Base-by-base conservation (phyloP, 345 rosid species). In the Hirschfeldia incana region DNA sequence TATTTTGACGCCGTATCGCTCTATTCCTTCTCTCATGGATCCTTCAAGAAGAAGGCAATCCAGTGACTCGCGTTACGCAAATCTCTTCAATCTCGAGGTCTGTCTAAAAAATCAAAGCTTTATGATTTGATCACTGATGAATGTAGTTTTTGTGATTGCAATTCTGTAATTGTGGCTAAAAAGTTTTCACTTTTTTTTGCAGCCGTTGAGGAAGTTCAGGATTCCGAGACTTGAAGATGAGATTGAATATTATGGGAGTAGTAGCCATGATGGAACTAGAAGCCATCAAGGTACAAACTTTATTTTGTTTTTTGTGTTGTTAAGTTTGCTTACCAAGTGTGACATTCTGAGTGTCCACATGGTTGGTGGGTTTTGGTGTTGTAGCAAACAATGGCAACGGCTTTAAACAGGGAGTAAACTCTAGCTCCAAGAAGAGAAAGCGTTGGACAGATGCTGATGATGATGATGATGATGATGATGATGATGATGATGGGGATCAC, bases 61-160 rank as follows among this genome's bases (percentile, higher is more conserved):
- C 4, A 88, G 82, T 83, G 91, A 87, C 79, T 84, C 91, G 26
- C 77, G 91, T 12, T 91, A 88, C 81, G 82, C 97, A 66, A 85
- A 80, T 82, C 98, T 96, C 83, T 96, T 96, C 90, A 85, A 96
- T 86, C 97, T 96, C 58, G 98, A 93, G 99, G 99, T 96, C 67
- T 32, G 72, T 58, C 69, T 51, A 75, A 60, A 15, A 65, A 37
- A 4, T 26, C 33, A 10, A 8, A 6, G 34, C 13, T 46, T 72
- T 6, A 12, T 51, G 63, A 3, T 21, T 21, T 51, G 15, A 59
- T 21, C 42, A 65, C 59, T 76, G 73, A 67, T 76, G 39, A 76
- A 76, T 76, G 69, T 81, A 46, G 84, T 76, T 72, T 36, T 26
- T 36, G 67, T 39, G 33, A 63, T 74, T 74, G 57, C 4, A 73